Evolutionary conservation across 2,329 filamentous ascomycete species (phyloP).

Genomic region (Pyrenochaeta sp.): DNA sequence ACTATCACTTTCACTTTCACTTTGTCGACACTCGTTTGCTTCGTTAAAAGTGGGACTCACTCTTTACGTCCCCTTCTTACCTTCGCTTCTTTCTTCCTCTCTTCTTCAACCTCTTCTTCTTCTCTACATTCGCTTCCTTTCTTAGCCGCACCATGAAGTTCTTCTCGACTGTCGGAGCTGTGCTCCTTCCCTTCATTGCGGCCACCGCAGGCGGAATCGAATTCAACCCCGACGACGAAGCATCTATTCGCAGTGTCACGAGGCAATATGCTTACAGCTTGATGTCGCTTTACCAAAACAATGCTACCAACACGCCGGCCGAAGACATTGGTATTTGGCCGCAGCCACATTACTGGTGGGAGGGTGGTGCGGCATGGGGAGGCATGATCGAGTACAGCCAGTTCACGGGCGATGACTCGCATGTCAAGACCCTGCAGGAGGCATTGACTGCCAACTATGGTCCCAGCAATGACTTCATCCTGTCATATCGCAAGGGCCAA

Average conservation of each 20-base stretch:
- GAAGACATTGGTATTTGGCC: constrained; percentile 52
- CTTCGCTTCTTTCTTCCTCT: constrained; percentile 14
- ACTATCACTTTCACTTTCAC: constrained; percentile 21
- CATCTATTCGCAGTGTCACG: constrained; percentile 38
- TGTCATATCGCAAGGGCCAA: constrained; percentile 49
- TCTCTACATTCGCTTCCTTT: constrained; percentile 21
- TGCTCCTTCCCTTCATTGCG: constrained; percentile 41
- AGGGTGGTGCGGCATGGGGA: constrained; percentile 51
- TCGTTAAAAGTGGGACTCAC: constrained; percentile 26
- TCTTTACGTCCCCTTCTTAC: constrained; percentile 28
- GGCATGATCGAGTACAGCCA: constrained; percentile 54
- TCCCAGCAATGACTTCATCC: constrained; percentile 53
- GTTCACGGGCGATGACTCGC: constrained; percentile 55
- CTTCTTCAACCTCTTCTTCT: constrained; percentile 9
- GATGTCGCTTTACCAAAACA: constrained; percentile 46
- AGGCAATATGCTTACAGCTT: constrained; percentile 42
- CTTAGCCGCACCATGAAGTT: constrained; percentile 40
- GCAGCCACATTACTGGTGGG: constrained; percentile 58
- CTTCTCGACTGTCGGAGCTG: constrained; percentile 41
- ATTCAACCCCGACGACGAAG: constrained; percentile 43
- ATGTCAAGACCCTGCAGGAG: constrained; percentile 51
- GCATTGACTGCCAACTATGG: constrained; percentile 54
- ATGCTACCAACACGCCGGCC: constrained; percentile 26
- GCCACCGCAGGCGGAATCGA: constrained; percentile 37
- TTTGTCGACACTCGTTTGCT: constrained; percentile 30